Evolutionary conservation across 768 basidiomycete genomes (phyloP).

Genomic region (Tulasnella sp.): DNA sequence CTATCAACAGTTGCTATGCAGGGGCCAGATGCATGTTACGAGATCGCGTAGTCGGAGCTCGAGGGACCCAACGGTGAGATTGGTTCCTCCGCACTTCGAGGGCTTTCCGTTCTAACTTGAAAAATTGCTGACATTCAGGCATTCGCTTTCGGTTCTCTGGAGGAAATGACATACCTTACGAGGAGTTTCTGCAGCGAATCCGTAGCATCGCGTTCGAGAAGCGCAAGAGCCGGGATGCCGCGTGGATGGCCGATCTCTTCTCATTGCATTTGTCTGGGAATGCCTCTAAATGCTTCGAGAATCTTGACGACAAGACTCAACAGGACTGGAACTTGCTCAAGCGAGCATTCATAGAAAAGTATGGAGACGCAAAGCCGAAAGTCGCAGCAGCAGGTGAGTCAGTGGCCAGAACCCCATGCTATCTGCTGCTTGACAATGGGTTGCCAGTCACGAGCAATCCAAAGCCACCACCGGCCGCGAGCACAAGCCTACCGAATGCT

Average conservation of each 20-base stretch:
- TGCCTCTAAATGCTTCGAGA: background rate
- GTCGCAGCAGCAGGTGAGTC: background rate
- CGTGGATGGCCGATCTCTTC: conserved; percentile 1
- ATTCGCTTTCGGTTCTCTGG: background rate
- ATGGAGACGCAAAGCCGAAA: background rate
- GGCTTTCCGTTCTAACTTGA: background rate
- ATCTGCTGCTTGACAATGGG: too few species aligned
- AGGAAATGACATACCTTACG: background rate
- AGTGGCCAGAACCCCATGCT: too few species aligned
- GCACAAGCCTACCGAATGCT: too few species aligned
- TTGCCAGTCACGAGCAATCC: too few species aligned
- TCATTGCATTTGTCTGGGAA: background rate
- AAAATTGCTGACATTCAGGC: background rate
- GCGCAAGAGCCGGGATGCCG: background rate
- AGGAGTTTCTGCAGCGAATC: background rate
- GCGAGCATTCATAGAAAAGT: background rate
- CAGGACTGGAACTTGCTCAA: background rate
- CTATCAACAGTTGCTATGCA: background rate
- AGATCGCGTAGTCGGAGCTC: background rate
- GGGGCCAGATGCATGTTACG: background rate
- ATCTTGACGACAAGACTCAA: background rate
- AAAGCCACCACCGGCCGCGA: too few species aligned
- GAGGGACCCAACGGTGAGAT: background rate
- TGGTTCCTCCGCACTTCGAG: background rate
- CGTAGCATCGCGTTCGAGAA: background rate